phyloP scores from a whole-genome alignment of 2,329 filamentous ascomycete genomes.

The Trichoderma lentiforme region DNA sequence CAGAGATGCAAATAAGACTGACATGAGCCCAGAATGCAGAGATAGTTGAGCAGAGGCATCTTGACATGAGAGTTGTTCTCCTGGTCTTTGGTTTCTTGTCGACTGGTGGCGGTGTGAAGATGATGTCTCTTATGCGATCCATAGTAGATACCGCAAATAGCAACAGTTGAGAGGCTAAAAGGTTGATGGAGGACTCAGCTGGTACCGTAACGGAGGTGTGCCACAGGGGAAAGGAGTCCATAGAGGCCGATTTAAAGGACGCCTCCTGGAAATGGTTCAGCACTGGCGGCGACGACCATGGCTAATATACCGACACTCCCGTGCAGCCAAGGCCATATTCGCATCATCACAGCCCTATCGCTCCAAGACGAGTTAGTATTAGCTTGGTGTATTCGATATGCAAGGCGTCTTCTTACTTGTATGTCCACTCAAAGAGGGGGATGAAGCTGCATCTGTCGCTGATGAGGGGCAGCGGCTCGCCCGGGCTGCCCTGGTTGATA shows the following conservation, averaged over 20 bases:
- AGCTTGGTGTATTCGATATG: not conserved
- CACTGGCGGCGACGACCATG: not conserved
- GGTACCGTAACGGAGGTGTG: not conserved
- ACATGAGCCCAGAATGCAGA: slow-evolving; percentile 17
- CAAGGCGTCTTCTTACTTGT: not conserved
- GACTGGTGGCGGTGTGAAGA: not conserved
- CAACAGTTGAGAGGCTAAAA: not conserved
- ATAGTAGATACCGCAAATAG: not conserved
- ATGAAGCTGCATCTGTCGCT: not conserved
- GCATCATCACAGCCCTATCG: slow-evolving; percentile 11
- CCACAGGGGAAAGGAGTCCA: not conserved
- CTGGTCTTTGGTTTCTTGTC: slow-evolving; percentile 3
- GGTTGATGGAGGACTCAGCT: not conserved
- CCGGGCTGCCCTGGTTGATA: slow-evolving; percentile 12
- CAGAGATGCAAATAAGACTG: not conserved
- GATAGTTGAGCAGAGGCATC: slow-evolving; percentile 16
- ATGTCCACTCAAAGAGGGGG: not conserved
- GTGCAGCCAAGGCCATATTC: slow-evolving; percentile 4
- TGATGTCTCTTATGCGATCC: not conserved
- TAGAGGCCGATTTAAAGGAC: not conserved
- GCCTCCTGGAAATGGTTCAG: not conserved
- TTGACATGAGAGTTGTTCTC: slow-evolving; percentile 1
- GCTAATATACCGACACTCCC: slow-evolving; percentile 5
- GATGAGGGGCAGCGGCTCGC: slow-evolving; percentile 12
- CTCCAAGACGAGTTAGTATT: not conserved